Conservation (phyloP, 768 basidiomycete genomes). For the Rickenella mellea region DNA sequence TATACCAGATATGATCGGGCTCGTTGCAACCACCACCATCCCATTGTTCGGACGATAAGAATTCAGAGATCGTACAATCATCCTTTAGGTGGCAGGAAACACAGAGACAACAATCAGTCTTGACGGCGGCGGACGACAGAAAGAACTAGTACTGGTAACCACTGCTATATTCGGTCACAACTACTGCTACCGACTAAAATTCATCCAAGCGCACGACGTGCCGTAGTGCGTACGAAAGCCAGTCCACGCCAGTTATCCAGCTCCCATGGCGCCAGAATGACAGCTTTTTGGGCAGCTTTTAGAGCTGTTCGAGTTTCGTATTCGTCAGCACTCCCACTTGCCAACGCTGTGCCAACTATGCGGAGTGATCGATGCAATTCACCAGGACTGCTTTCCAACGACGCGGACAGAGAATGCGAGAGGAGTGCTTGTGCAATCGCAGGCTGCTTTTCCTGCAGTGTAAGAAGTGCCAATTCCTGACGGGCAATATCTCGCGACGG, state of each 20-base stretch:
- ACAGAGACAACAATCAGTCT: no score
- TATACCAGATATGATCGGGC: no score
- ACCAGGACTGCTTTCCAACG: slow-evolving; percentile 21
- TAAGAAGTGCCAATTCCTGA: slow-evolving; percentile 43
- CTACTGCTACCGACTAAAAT: no score
- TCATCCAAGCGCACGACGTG: no score
- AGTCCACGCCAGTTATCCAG: slow-evolving; percentile 47
- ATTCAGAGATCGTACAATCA: no score
- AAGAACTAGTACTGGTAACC: no score
- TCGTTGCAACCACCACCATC: no score
- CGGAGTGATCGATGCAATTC: slow-evolving; percentile 33
- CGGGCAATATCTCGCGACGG: slow-evolving; percentile 42
- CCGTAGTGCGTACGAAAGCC: slow-evolving; percentile 49
- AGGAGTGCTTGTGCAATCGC: slow-evolving; percentile 40
- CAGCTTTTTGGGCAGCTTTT: slow-evolving; percentile 47
- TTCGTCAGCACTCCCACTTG: slow-evolving; percentile 11
- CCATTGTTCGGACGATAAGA: no score
- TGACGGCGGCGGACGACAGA: no score
- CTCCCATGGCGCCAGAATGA: slow-evolving; percentile 52
- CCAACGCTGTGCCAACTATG: slow-evolving; percentile 38
- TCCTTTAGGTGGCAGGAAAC: no score
- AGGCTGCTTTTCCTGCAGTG: slow-evolving; percentile 37
- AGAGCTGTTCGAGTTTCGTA: slow-evolving; percentile 21
- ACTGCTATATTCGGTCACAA: no score
- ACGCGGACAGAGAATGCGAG: slow-evolving; percentile 13